phyloP scores from a whole-genome alignment of 2,329 filamentous ascomycete genomes.

The Penicillium concentricum region DNA sequence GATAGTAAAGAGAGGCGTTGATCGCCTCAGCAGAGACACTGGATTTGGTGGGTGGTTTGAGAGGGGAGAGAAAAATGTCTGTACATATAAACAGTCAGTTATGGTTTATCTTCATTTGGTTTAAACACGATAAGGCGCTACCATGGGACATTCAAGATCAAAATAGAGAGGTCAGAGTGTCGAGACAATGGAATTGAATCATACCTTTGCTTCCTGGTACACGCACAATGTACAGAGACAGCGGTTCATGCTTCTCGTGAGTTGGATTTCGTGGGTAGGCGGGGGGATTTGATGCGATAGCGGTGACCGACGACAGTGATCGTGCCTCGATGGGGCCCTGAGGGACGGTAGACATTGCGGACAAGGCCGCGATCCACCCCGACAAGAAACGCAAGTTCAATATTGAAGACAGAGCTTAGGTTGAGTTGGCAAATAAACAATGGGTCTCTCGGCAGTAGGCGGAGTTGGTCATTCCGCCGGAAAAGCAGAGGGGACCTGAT shows the following conservation, averaged over 20 bases:
- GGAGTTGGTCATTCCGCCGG: conserved; percentile 8
- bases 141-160: neutral
- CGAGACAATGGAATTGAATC: conserved; percentile 5
- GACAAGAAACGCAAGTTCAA: neutral
- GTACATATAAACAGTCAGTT: conserved; percentile 16
- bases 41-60: conserved; percentile 78
- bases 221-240: conserved; percentile 87
- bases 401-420: neutral
- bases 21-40: conserved; percentile 88
- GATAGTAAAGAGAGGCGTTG: conserved; percentile 82
- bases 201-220: conserved; percentile 87
- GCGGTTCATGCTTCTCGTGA: conserved; percentile 64
- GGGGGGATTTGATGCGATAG: conserved; percentile 81
- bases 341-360: conserved; percentile 24
- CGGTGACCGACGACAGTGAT: conserved; percentile 76
- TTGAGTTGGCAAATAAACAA: conserved; percentile 17
- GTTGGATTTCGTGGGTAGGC: conserved; percentile 77
- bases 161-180: neutral
- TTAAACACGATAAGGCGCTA: conserved; percentile 1
- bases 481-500: neutral
- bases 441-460: conserved; percentile 18
- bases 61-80: conserved; percentile 90
- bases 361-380: conserved; percentile 29
- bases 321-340: conserved; percentile 66
- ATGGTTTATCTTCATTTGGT: conserved; percentile 12